A percentile compares a stretch with the other conserved stretches of the same genome.
Conservation (phyloP, 2,329 filamentous ascomycete genomes). For the Epichloe bromicola region DNA sequence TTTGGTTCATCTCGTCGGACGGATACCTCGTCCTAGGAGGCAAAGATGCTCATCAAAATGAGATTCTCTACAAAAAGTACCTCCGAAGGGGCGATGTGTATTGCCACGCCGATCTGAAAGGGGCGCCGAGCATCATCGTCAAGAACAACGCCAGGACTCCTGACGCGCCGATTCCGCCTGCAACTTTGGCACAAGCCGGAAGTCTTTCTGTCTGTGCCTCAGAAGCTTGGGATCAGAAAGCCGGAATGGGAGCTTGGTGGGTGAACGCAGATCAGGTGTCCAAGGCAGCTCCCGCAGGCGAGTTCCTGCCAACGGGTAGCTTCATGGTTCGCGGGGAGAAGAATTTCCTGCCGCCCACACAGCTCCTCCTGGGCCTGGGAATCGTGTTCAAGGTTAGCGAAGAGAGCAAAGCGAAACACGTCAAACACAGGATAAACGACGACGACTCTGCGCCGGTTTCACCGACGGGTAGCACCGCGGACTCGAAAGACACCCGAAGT, state of each 20-base stretch:
- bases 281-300: slow-evolving; percentile 68
- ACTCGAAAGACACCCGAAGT: slow-evolving; percentile 8
- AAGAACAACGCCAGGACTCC: slow-evolving; percentile 72
- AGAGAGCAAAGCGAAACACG: slow-evolving; percentile 69
- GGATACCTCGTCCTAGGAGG: slow-evolving; percentile 86
- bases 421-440: slow-evolving; percentile 45
- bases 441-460: slow-evolving; percentile 9
- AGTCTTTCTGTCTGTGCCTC: slow-evolving; percentile 74
- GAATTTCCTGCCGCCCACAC: slow-evolving; percentile 79
- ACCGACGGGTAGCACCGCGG: slow-evolving; percentile 6
- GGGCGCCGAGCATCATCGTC: slow-evolving; percentile 73
- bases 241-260: slow-evolving; percentile 94
- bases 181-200: slow-evolving; percentile 82
- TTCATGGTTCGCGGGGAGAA: slow-evolving; percentile 80
- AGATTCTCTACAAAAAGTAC: slow-evolving; percentile 79
- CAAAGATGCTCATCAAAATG: slow-evolving; percentile 78
- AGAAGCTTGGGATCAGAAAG: slow-evolving; percentile 90
- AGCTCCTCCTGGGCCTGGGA: slow-evolving; percentile 75
- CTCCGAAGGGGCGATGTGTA: slow-evolving; percentile 84
- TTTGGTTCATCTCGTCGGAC: slow-evolving; percentile 90
- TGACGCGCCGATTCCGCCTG: slow-evolving; percentile 80
- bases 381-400: slow-evolving; percentile 82
- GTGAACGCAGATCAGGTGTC: slow-evolving; percentile 81
- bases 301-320: slow-evolving; percentile 63
- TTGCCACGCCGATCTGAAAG: slow-evolving; percentile 78